Base-by-base conservation (phyloP, 2,329 filamentous ascomycete species). In the Cladophialophora exuberans region DNA sequence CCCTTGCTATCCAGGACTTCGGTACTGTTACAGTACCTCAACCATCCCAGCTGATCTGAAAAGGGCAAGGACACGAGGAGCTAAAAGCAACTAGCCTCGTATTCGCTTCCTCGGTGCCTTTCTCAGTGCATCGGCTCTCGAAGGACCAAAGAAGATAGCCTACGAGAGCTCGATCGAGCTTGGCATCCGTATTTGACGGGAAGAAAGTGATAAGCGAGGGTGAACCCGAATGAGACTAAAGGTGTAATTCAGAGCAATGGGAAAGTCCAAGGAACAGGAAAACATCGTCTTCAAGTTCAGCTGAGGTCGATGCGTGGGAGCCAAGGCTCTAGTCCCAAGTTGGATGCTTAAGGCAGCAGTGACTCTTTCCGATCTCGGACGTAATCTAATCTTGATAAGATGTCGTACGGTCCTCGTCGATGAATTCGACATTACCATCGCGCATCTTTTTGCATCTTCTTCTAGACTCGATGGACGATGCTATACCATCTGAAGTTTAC, bases 361-460 rank as follows among this genome's bases (percentile, higher is more conserved):
- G n/a, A n/a, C n/a, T n/a, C n/a, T n/a, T n/a, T n/a, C n/a, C n/a
- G n/a, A n/a, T 17, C 4, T 30, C 42, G 17, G 42, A 22, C 17
- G 11, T 15, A 13, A 49, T 49, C 45, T 48, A 25, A 48, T 48
- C 45, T 10, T 49, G 46, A 49, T 49, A 39, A 49, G 46, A 49
- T 49, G 6, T 45, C 25, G 42, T 31, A 31, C 30, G n/a, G 3
- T 30, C 26, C 6, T 15, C 15, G 13, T 20, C n/a, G 6, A 6
- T 39, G 39, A 22, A 23, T n/a, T 26, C 22, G 13, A 23, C 18
- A 26, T 25, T 13, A 22, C 9, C 15, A 7, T 25, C 18, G 17
- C 26, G 10, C 3, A 20, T 42, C 11, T 23, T n/a, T 3, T 25
- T 13, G 45, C 6, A 31, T 30, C 33, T 17, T 7, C 22, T 36